These are phyloP conservation scores for Wilcoxina mikolae DNA, from an alignment of 495 filamentous ascomycete species.

Conservation along the genomic window DNA sequence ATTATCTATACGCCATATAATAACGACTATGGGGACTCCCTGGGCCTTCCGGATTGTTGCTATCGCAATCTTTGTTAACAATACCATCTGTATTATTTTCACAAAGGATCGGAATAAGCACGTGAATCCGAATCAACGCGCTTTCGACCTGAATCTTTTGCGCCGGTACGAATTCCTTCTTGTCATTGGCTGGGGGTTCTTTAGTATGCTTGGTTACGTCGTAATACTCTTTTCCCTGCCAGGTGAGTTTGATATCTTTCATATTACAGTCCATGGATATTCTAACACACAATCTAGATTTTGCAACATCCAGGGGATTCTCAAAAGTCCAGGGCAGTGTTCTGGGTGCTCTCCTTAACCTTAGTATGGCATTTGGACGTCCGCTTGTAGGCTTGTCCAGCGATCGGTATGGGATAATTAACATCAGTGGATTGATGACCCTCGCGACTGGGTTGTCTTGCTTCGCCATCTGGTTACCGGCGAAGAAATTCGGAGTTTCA, in stretches of 20 bases:
- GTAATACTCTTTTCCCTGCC: conserved; percentile 54
- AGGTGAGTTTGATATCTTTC: background rate
- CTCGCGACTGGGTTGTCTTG: conserved; percentile 44
- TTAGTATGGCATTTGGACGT: conserved; percentile 49
- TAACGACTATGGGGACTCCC: conserved; percentile 42
- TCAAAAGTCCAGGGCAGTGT: conserved; percentile 51
- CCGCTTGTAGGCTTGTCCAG: conserved; percentile 53
- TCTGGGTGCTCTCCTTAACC: conserved; percentile 56
- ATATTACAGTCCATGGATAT: background rate
- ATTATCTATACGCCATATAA: conserved; percentile 42
- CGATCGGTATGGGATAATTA: conserved; percentile 52
- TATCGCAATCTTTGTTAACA: conserved; percentile 44
- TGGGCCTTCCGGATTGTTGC: conserved; percentile 61
- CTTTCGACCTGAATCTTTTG: conserved; percentile 51
- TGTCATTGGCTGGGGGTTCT: conserved; percentile 51
- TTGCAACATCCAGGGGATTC: conserved; percentile 49
- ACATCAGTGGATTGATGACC: conserved; percentile 48
- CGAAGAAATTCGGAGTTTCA: conserved; percentile 41
- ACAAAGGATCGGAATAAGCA: conserved; percentile 54
- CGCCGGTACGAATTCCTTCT: conserved; percentile 47
- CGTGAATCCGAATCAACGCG: conserved; percentile 45
- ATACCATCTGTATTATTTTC: conserved; percentile 41
- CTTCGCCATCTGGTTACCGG: conserved; percentile 50
- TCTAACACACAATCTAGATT: conserved; percentile 36
- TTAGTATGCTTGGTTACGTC: conserved; percentile 59